Base-by-base conservation (phyloP, 139 green algal genomes). In the Zygnema circumcarinatum region DNA sequence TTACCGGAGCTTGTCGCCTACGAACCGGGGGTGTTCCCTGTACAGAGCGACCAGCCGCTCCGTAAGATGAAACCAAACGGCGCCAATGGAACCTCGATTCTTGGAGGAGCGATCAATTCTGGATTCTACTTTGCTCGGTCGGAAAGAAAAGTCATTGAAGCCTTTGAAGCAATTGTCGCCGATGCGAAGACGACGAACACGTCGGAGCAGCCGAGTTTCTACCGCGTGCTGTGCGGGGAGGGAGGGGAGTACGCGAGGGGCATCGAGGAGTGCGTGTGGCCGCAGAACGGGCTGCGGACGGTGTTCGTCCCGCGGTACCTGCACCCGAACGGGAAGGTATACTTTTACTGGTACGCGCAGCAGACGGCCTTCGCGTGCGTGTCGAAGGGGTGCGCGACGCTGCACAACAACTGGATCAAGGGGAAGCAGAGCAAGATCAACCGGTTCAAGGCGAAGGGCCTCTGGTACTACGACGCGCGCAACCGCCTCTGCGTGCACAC, bases 321-420 rank as follows among this genome's bases (percentile, higher is more conserved):
- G 31, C 36, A 85, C 29, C 81, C 81, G 31, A 87, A 87, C 38
- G 81, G 81, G 20, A 47, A 40, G 29, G 32, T 83, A 16, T 47
- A 86, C 47, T 39, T 69, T 36, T 35, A 76, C 16, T 87, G 81
- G 81, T 69, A 86, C 21, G 62, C 33, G 35, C 35, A 47, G 67
- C 16, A 86, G 35, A 52, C 67, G 38, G 69, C 68, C 16, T 31
- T 3, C 21, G 68, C 38, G 36, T 87, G 81, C 16, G n/a, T 85
- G 16, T 32, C 38, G 25, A 33, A 52, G 32, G 81, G 81, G 31
- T 86, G 72, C 56, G 36, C 38, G 67, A 62, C 36, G 22, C 81
- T 87, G 2, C 81, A 87, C 38, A 87, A 87, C 81, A 87, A 87
- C 25, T 87, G 81, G 81, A 83, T 87, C 16, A 31, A 39, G n/a